Base-by-base conservation (phyloP, 345 rosid species). In the Populus simonii region DNA sequence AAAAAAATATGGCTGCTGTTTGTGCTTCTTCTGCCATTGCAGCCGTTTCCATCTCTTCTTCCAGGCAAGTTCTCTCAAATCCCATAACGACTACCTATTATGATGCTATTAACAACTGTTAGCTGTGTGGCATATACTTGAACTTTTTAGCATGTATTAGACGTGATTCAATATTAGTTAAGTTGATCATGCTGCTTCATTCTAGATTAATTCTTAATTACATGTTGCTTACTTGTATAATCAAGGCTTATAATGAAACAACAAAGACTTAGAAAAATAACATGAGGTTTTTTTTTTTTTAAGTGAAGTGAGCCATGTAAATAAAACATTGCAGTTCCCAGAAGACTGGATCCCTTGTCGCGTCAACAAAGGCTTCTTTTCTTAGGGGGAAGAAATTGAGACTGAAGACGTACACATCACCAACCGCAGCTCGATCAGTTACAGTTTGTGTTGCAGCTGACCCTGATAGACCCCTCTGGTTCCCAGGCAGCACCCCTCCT, bases 401-500 rank as follows among this genome's bases (percentile, higher is more conserved):
- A 73, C 78, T 85, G 83, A 83, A 76, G 68, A 91, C 80, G 76
- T 66, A 38, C 68, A 71, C 74, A 18, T 66, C 88, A 8, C 73
- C 84, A 27, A 81, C 80, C 33, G 76, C 76, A 68, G 76, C 84
- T 25, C 71, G 89, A n/a, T 79, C 85, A 7, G 78, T 88, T 16
- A 81, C 88, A 36, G 85, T 88, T 35, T 85, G 89, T 65, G 94
- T 85, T 6, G 94, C 82, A 0, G 99, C 96, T 0, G 97, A 93
- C 29, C 97, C 97, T 4, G 81, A 93, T 8, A 91, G 99, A 77
- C 99, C 99, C 51, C 78, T 96, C 73, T 96, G 99, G 99, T 96
- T 96, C 89, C 99, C 98, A 0, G 99, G 99, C 53, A 96, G 98
- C 89, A 83, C 90, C 57, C 99, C 99, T 83, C 99, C 98, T 53